Percentiles rank a stretch among this genome's conserved stretches.
Conservation (phyloP, 805 yeast genomes). For the Kodamaea jinghongensis region DNA sequence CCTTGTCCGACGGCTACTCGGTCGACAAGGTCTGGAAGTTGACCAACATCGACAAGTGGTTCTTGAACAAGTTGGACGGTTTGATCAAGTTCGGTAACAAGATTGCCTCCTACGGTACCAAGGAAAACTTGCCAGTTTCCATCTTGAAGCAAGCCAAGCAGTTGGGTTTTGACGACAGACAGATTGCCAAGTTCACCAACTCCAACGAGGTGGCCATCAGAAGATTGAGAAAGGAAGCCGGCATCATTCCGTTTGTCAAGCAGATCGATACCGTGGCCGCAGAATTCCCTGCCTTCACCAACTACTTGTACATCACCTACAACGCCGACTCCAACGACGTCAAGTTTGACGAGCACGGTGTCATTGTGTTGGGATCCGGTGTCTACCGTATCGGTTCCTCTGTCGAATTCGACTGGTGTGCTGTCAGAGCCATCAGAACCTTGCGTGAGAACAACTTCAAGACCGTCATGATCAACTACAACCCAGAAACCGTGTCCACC, state of each 20-base stretch:
- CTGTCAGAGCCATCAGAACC: slow-evolving; percentile 94
- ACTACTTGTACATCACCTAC: slow-evolving; percentile 91
- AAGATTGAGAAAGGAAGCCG: slow-evolving; percentile 80
- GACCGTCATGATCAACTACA: slow-evolving; percentile 96
- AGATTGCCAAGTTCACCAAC: slow-evolving; percentile 82
- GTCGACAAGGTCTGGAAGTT: slow-evolving; percentile 90
- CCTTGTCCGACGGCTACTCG: slow-evolving; percentile 81
- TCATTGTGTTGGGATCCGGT: slow-evolving; percentile 96
- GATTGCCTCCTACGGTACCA: slow-evolving; percentile 54
- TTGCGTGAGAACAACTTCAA: slow-evolving; percentile 80
- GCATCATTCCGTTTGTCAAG: slow-evolving; percentile 87
- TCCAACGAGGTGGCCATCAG: slow-evolving; percentile 93
- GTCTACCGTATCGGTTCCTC: slow-evolving; percentile 98
- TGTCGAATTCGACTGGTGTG: slow-evolving; percentile 99
- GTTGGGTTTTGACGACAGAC: slow-evolving; percentile 95
- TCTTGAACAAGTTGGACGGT: slow-evolving; percentile 78
- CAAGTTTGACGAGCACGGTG: slow-evolving; percentile 86
- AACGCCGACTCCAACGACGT: slow-evolving; percentile 88
- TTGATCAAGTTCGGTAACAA: slow-evolving; percentile 69
- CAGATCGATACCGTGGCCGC: slow-evolving; percentile 99
- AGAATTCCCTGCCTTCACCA: slow-evolving; percentile 95
- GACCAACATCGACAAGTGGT: slow-evolving; percentile 95
- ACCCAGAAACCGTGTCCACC: slow-evolving; percentile 98
- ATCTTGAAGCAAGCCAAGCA: slow-evolving; percentile 86
- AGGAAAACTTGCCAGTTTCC: slow-evolving; percentile 59